Percentiles rank a stretch among this genome's conserved stretches.
These are phyloP conservation scores for Diaporthe aspalathi DNA, from an alignment of 2,329 filamentous ascomycete genomes.

Conservation along the genomic window DNA sequence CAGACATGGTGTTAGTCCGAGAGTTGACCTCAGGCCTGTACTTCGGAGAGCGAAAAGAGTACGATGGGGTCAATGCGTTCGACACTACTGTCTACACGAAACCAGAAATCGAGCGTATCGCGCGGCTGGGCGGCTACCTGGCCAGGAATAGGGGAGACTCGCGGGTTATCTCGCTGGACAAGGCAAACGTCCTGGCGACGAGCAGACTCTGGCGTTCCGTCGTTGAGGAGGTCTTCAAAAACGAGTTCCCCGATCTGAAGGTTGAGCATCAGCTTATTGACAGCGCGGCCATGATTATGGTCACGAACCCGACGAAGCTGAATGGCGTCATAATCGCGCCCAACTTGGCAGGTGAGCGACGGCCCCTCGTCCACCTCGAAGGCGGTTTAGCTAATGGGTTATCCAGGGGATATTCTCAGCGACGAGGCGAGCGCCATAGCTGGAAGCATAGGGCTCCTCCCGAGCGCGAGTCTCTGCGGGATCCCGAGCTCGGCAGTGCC, in stretches of 20 bases:
- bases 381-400: no score
- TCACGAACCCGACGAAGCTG: conserved; percentile 88
- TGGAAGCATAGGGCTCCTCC: conserved; percentile 32
- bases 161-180: conserved; percentile 89
- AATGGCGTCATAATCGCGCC: conserved; percentile 94
- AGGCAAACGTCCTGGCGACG: conserved; percentile 95
- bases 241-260: conserved; percentile 89
- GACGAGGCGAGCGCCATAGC: conserved; percentile 31
- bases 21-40: conserved; percentile 95
- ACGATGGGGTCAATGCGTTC: conserved; percentile 79
- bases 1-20: conserved; percentile 92
- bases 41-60: conserved; percentile 90
- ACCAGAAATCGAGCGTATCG: conserved; percentile 88
- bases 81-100: conserved; percentile 91
- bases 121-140: conserved; percentile 82
- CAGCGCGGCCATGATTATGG: conserved; percentile 96
- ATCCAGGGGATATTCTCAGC: conserved; percentile 33
- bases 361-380: no score
- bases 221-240: conserved; percentile 84
- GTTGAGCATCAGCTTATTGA: conserved; percentile 93
- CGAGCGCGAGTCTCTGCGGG: conserved; percentile 33
- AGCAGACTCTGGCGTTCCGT: conserved; percentile 90
- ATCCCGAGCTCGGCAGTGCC: conserved; percentile 29
- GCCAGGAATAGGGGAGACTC: conserved; percentile 80
- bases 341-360: conserved; percentile 97